These are phyloP conservation scores for Petrea volubilis DNA, from an alignment of 257 asterid genomes.

Conservation along the genomic window DNA sequence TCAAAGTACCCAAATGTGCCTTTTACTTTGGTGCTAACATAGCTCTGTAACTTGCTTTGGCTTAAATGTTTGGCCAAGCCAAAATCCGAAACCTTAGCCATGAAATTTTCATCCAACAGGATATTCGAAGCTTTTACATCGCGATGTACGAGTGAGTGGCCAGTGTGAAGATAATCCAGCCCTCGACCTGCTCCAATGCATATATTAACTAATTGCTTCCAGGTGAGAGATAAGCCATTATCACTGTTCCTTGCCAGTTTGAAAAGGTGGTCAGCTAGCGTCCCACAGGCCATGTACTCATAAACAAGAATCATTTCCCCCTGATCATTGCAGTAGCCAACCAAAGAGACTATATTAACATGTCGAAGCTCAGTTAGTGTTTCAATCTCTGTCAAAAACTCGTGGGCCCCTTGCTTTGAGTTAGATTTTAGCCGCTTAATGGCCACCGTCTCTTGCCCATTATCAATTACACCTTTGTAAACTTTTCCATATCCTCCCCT, in stretches of 20 bases:
- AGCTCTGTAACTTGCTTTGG: slow-evolving; percentile 20
- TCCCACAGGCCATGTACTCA: slow-evolving; percentile 41
- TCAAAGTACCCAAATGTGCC: slow-evolving; percentile 45
- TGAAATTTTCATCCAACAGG: neutral
- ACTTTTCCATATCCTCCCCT: slow-evolving; percentile 33
- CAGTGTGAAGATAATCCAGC: neutral
- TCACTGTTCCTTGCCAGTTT: slow-evolving; percentile 14
- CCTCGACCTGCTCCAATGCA: neutral
- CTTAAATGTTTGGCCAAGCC: slow-evolving; percentile 37
- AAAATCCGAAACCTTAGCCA: too few species aligned
- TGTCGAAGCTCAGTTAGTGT: slow-evolving; percentile 38
- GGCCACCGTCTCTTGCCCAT: slow-evolving; percentile 29
- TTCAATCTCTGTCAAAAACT: slow-evolving; percentile 40
- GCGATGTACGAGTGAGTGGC: neutral
- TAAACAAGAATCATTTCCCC: too few species aligned
- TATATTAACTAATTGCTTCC: slow-evolving; percentile 38
- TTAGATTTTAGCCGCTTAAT: slow-evolving; percentile 36
- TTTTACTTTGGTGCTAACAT: too few species aligned
- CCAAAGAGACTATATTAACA: slow-evolving; percentile 41
- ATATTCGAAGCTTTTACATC: neutral
- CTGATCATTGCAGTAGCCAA: slow-evolving; percentile 44
- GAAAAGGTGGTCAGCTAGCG: slow-evolving; percentile 40
- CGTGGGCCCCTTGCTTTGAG: slow-evolving; percentile 39
- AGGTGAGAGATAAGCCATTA: slow-evolving; percentile 17
- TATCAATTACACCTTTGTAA: slow-evolving; percentile 37